Evolutionary conservation across 805 yeast species (phyloP).

Genomic region (Suhomyces kilbournensis): DNA sequence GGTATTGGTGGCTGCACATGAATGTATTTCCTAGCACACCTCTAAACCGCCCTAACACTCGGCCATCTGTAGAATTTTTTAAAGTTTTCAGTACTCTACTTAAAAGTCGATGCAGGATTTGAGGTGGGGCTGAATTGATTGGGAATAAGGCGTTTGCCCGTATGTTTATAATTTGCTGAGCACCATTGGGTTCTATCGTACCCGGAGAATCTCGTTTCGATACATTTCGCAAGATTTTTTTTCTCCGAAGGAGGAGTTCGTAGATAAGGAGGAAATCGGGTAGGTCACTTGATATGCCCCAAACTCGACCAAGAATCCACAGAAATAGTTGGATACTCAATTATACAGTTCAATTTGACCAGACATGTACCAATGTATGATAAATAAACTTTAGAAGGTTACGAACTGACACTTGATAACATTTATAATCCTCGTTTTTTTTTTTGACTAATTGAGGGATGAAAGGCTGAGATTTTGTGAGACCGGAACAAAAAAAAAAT

Average conservation of each 20-base stretch:
- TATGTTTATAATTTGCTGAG: background rate
- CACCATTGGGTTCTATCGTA: background rate
- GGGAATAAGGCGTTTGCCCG: background rate
- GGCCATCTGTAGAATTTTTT: background rate
- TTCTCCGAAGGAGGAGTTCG: background rate
- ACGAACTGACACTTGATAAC: background rate
- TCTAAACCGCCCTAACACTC: background rate
- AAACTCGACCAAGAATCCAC: background rate
- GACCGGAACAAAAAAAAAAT: background rate
- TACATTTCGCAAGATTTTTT: background rate
- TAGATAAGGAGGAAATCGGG: background rate
- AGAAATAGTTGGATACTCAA: background rate
- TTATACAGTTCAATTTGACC: background rate
- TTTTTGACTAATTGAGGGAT: background rate
- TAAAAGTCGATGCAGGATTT: background rate
- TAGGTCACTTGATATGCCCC: background rate
- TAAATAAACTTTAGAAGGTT: too few species aligned
- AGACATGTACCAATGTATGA: background rate
- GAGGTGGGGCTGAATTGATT: background rate
- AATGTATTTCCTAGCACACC: background rate
- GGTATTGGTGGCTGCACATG: too few species aligned
- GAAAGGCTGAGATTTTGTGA: background rate
- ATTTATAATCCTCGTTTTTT: background rate
- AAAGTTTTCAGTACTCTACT: background rate
- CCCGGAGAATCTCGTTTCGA: background rate